Evolutionary conservation across 108 stramenopile genomes (phyloP).

Genomic region (Aurantiochytrium sp.): DNA sequence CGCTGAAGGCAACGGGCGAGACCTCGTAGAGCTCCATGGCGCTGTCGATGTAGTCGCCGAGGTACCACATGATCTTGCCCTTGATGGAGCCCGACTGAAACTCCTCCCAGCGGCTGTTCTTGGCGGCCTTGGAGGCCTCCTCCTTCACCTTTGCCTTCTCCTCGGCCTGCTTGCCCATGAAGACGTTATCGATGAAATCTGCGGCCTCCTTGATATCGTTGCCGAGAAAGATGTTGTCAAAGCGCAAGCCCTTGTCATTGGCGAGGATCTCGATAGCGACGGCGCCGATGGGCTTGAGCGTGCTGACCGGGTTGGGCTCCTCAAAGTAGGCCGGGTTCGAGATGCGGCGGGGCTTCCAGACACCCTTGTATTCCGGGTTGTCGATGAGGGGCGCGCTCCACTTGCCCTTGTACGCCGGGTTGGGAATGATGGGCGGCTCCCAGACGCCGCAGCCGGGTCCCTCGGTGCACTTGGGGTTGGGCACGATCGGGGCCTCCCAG

Average conservation of each 20-base stretch:
- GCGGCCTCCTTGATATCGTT: not conserved
- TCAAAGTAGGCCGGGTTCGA: slow-evolving; percentile 58
- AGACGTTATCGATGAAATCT: not conserved
- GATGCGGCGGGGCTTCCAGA: slow-evolving; percentile 89
- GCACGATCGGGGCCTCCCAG: slow-evolving; percentile 57
- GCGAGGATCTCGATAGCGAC: slow-evolving; percentile 39
- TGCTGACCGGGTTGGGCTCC: slow-evolving; percentile 8
- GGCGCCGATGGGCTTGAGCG: slow-evolving; percentile 27
- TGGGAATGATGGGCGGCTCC: slow-evolving; percentile 36
- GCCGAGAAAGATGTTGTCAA: slow-evolving; percentile 42
- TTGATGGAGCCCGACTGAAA: not conserved
- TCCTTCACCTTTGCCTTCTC: not conserved
- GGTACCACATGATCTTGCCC: not conserved
- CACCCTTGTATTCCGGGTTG: slow-evolving; percentile 95
- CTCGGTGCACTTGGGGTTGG: slow-evolving; percentile 42
- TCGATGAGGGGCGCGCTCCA: slow-evolving; percentile 91
- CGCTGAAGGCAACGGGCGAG: not conserved
- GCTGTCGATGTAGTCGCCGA: not conserved
- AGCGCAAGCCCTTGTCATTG: slow-evolving; percentile 33
- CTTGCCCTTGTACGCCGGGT: slow-evolving; percentile 60
- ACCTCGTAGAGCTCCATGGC: not conserved
- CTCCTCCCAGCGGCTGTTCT: not conserved
- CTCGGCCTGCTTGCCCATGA: not conserved
- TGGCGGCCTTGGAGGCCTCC: not conserved
- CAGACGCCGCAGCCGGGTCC: slow-evolving; percentile 58